Evolutionary conservation across 1,284 basidiomycete genomes (phyloP), one percentile per base, ranked within the genome.

Genomic region (Ustilago cynodontis): DNA sequence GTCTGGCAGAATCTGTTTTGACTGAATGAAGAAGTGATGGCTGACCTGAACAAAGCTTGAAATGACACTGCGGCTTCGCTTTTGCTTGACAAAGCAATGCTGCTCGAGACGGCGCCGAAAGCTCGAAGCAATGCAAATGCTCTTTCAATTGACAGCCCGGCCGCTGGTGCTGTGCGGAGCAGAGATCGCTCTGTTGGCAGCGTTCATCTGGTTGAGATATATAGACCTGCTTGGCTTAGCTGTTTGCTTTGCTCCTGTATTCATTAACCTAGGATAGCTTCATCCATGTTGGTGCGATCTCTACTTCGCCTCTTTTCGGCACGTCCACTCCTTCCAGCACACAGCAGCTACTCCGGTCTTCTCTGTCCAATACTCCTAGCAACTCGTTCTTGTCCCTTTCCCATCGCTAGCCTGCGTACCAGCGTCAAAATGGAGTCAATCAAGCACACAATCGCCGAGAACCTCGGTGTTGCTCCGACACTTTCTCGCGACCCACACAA

Each of bases 391-490:
- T 18, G 22, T 67, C 18, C 10, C 50, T 35, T 37, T 33, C 16
- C n/a, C 26, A 14, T 28, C 41, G 3, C 4, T 43, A 18, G 7
- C 14, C 47, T 45, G 14, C 29, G 37, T 37, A 37, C 37, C 11
- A 16, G 47, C 8, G 14, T 41, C 20, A 56, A 13, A 5, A 68
- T 68, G 65, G 37, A 68, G 49, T 55, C 54, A 6, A 39, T 68
- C 65, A 68, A 68, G 20, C 35, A 49, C 14, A 62, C 65, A 3
- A 68, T 68, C 26, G 65, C 65, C 20, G 65, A 68, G 22, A 68
- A 68, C 31, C 55, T 68, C 16, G 65, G 65, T 10, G 65, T 68
- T 8, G 65, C 65, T 22, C 65, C 65, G 4, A 68, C 65, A 5
- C 59, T 62, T 9, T 68, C 65, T 18, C 59, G 54, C 22, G 65